Base-by-base conservation (phyloP, 1,284 basidiomycete genomes). In the Ganoderma boninense region DNA sequence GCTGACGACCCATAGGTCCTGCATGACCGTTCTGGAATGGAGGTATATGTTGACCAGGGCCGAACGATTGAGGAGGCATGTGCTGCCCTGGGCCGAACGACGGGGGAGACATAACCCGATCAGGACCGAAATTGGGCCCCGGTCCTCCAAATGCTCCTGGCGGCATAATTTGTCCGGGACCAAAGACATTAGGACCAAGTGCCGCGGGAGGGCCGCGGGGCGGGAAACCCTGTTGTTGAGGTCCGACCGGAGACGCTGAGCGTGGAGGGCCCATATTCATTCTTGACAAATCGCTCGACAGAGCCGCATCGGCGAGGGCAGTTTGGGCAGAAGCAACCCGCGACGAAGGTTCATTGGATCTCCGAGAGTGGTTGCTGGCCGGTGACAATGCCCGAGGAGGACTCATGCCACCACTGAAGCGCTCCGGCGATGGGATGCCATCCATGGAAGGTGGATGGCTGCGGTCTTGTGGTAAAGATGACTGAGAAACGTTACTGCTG, bases 101-200 rank as follows among this genome's bases (percentile, higher is more conserved):
- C 20, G 69, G 71, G 14, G 74, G 76, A 42, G 77, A 77, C 68
- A 80, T 76, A 32, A 75, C 65, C 66, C 80, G 80, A 10, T 79
- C 80, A 4, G 78, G 79, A 40, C 71, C 74, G 43, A 78, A 73
- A 7, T 54, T 54, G 13, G 71, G 59, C 23, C 79, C 80, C 2
- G 78, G 79, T 32, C 70, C 73, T 29, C 70, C 73, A 52, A 78
- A 73, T 4, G 69, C 62, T 44, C 69, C 72, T n/a, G 71, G 73
- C n/a, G 76, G 76, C 65, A 80, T 76, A 32, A 77, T 69, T 62
- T 80, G 79, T 4, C 79, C 80, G 2, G 78, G 77, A 32, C 69
- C 71, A 42, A 76, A 71, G 5, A 66, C 62, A 42, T 67, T 69
- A 26, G 64, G 64, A 7, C 68, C 70, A 23, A 65, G 52, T 62